Evolutionary conservation across 306 rosid genomes (phyloP), one percentile per base, ranked within the genome.

Genomic region (Vicia villosa): DNA sequence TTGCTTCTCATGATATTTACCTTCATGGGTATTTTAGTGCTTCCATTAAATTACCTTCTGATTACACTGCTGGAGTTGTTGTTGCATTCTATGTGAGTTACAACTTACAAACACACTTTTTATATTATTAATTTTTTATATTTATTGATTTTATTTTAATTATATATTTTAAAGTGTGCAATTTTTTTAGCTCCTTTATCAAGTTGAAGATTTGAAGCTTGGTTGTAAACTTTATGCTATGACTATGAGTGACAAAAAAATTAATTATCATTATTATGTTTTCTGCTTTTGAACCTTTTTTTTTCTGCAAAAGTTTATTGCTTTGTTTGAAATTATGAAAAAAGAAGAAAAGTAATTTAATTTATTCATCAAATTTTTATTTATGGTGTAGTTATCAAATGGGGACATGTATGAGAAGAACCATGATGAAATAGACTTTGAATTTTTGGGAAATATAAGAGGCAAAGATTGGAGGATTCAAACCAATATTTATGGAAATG

Each of bases 31-130:
- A 83, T 77, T 90, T 90, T 83, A 85, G 98, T 82, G 98, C 96
- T 73, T 86, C 94, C 0, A 87, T 93, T 73, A 90, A 93, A 91
- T 69, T 93, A 78, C 98, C 98, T 9, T 49, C 89, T 76, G 98
- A 93, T 81, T 93, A 93, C 37, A 86, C 98, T 64, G 98, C 98
- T 41, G 98, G 98, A 42, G 94, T 90, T 69, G 98, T 93, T 4
- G 96, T 93, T 73, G 98, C 98, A 30, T 93, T 93, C 66, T 93
- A 93, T 83, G 98, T 93, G 79, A 93, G 98, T 84, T 84, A n/a
- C 60, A 57, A 32, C 0, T 24, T n/a, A n/a, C n/a, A n/a, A n/a
- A n/a, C n/a, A n/a, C n/a, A n/a, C n/a, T n/a, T n/a, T n/a, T n/a
- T n/a, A 30, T 5, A 0, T 7, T 61, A 5, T 34, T 37, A 0